Conservation (phyloP, 768 basidiomycete species). For the Hydnomerulius pinastri region DNA sequence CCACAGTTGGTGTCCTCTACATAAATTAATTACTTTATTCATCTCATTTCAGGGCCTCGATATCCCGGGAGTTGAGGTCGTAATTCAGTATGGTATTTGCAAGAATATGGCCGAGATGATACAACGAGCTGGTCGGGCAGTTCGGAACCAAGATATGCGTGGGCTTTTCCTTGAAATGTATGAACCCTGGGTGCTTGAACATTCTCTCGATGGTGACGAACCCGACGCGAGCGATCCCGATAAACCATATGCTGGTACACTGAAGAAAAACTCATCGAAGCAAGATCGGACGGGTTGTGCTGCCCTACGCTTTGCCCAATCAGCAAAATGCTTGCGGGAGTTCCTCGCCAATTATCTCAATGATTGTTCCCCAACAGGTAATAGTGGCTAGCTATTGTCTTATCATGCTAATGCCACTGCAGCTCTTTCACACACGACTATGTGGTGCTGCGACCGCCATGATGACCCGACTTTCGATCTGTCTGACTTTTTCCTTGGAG, state of each 20-base stretch:
- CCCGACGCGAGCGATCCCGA: background rate
- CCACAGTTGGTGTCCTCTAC: too few species aligned
- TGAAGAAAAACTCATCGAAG: conserved; percentile 4
- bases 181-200: background rate
- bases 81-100: background rate
- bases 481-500: background rate
- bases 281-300: background rate
- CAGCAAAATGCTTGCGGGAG: background rate
- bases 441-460: conserved; percentile 2
- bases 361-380: background rate
- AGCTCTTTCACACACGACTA: background rate
- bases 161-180: background rate
- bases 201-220: background rate
- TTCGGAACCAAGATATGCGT: background rate
- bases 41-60: background rate
- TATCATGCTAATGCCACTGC: background rate
- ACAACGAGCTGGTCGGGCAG: background rate
- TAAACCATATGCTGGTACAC: background rate
- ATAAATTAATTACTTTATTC: too few species aligned
- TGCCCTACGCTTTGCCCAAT: background rate
- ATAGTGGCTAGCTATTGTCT: too few species aligned
- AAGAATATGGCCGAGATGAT: background rate
- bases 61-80: background rate
- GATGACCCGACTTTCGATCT: background rate
- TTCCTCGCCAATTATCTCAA: conserved; percentile 1